Conservation (phyloP, 176 grass and related monocot genomes). For the bread wheat (Triticum aestivum) region DNA sequence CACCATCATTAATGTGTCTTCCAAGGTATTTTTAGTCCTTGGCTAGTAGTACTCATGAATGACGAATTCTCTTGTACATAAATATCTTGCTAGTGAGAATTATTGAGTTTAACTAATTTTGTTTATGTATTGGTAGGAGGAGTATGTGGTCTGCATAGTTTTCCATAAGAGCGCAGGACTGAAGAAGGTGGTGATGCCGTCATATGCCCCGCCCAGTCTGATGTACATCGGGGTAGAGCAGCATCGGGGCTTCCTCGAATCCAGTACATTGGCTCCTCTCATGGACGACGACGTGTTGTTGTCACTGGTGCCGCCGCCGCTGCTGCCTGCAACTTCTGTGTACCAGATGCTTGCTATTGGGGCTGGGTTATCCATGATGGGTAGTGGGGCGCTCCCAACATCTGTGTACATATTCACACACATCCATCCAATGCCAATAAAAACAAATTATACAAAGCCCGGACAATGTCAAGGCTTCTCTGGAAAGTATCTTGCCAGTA, state of each 20-base stretch:
- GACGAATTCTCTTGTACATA: too few relatives aligned
- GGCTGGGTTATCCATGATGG: too few relatives aligned
- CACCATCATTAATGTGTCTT: background rate
- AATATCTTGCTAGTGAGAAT: background rate
- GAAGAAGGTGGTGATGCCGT: background rate
- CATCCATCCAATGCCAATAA: too few relatives aligned
- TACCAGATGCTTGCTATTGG: too few relatives aligned
- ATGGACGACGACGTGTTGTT: background rate
- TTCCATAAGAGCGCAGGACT: constrained; percentile 47
- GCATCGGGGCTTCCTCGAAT: background rate
- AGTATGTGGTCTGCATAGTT: constrained; percentile 56
- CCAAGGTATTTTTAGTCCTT: constrained; percentile 5
- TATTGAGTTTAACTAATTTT: background rate
- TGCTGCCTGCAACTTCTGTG: too few relatives aligned
- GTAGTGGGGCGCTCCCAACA: too few relatives aligned
- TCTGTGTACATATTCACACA: too few relatives aligned
- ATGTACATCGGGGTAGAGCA: background rate
- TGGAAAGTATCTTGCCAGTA: background rate
- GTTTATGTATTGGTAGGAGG: constrained; percentile 35
- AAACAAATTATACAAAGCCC: too few relatives aligned
- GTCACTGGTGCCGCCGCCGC: too few relatives aligned
- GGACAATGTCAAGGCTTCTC: background rate
- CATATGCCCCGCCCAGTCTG: background rate
- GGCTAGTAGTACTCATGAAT: too few relatives aligned
- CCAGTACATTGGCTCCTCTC: background rate